These are phyloP conservation scores for Phytophthora pini DNA, from an alignment of 352 stramenopile species.

Conservation along the genomic window DNA sequence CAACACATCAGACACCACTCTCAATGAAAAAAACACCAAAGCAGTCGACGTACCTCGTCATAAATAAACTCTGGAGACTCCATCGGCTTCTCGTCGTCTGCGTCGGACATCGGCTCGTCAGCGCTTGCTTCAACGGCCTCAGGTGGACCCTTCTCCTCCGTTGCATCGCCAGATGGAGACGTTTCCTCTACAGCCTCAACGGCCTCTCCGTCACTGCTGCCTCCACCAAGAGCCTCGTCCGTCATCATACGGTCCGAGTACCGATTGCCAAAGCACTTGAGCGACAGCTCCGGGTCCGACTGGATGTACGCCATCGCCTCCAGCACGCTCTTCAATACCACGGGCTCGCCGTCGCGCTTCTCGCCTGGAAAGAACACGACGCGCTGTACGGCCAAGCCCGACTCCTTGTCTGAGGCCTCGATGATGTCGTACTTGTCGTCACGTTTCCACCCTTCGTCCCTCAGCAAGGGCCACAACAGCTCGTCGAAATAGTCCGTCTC, in stretches of 20 bases:
- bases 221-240: constrained; percentile 44
- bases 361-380: constrained; percentile 45
- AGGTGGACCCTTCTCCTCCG: constrained; percentile 11
- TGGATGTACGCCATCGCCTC: constrained; percentile 70
- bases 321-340: constrained; percentile 57
- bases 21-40: background rate
- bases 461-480: constrained; percentile 80
- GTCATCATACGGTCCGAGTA: constrained; percentile 55
- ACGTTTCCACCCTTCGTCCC: constrained; percentile 73
- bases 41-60: constrained; percentile 66
- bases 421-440: constrained; percentile 60
- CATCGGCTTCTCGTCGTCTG: constrained; percentile 16
- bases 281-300: constrained; percentile 43
- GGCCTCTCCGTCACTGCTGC: constrained; percentile 31
- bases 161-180: background rate
- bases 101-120: constrained; percentile 29
- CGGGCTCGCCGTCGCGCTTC: constrained; percentile 20
- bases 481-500: constrained; percentile 81
- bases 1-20: background rate
- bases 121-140: background rate
- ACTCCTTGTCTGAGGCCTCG: constrained; percentile 49
- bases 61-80: constrained; percentile 72
- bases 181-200: constrained; percentile 17
- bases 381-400: constrained; percentile 45
- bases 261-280: constrained; percentile 78